These are phyloP conservation scores for Nitzschia sp. DNA, from an alignment of 108 stramenopile species.

Conservation along the genomic window DNA sequence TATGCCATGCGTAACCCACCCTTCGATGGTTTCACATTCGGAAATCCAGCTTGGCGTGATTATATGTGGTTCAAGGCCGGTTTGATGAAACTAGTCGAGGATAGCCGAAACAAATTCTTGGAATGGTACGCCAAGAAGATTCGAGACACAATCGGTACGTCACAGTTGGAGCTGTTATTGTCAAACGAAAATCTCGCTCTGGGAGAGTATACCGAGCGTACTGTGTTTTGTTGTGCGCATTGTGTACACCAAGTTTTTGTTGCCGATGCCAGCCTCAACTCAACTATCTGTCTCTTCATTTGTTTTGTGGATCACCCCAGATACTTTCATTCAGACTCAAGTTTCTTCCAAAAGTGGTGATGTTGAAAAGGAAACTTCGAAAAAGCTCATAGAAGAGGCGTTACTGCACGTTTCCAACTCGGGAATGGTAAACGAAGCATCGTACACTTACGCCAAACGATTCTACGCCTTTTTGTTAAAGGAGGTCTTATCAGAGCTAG, in stretches of 20 bases:
- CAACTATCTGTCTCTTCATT: no score
- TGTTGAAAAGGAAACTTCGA: neutral
- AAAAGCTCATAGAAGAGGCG: neutral
- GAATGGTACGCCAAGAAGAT: slow-evolving; percentile 3
- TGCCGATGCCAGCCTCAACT: no score
- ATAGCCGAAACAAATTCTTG: neutral
- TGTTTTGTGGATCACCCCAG: neutral
- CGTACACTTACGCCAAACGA: slow-evolving; percentile 1
- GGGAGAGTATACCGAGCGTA: no score
- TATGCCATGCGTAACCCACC: slow-evolving; percentile 11
- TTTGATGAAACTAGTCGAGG: neutral
- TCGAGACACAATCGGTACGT: neutral
- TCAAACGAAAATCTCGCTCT: no score
- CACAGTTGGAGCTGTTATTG: no score
- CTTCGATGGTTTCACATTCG: slow-evolving; percentile 13
- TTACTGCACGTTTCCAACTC: neutral
- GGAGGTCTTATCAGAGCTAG: neutral
- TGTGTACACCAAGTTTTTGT: no score
- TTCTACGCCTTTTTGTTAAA: slow-evolving; percentile 1
- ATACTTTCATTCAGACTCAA: neutral
- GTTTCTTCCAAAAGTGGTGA: neutral
- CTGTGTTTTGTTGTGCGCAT: no score
- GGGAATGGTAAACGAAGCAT: slow-evolving; percentile 4
- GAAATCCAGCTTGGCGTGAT: slow-evolving; percentile 12
- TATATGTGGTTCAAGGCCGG: slow-evolving; percentile 20